phyloP scores from a whole-genome alignment of 768 basidiomycete species.

The Sporobolomyces phaffii region DNA sequence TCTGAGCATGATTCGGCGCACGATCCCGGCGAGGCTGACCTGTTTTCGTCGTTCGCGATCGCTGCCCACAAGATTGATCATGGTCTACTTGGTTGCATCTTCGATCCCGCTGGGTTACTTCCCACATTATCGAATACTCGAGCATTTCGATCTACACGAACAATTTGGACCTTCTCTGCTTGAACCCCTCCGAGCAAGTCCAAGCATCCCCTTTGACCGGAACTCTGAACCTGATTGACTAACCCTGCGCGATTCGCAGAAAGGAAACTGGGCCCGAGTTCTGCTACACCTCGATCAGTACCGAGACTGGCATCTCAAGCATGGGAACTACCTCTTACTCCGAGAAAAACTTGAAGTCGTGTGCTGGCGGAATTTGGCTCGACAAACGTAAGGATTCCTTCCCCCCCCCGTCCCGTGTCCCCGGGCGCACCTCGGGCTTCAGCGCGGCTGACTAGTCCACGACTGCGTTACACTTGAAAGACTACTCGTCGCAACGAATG shows the following conservation, averaged over 20 bases:
- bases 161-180: conserved; percentile 25
- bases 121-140: conserved; percentile 20
- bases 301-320: conserved; percentile 25
- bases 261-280: conserved; percentile 31
- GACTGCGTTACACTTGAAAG: not conserved
- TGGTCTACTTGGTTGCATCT: conserved; percentile 39
- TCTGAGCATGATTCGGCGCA: no score
- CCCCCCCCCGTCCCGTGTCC: not conserved
- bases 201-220: no score
- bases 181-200: conserved; percentile 22
- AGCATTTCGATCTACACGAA: conserved; percentile 28
- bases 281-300: conserved; percentile 7
- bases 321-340: conserved; percentile 39
- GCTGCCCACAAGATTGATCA: conserved; percentile 42
- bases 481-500: conserved; percentile 12
- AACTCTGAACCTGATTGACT: not conserved
- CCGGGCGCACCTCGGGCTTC: no score
- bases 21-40: no score
- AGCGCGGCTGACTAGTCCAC: no score
- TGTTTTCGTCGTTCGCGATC: no score
- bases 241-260: conserved; percentile 5
- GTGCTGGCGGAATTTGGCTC: conserved; percentile 42
- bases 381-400: conserved; percentile 45
- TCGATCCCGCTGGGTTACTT: conserved; percentile 38
- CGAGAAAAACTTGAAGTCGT: conserved; percentile 42